Evolutionary conservation across 805 yeast genomes (phyloP).

Genomic region (Metschnikowia reukaufii): DNA sequence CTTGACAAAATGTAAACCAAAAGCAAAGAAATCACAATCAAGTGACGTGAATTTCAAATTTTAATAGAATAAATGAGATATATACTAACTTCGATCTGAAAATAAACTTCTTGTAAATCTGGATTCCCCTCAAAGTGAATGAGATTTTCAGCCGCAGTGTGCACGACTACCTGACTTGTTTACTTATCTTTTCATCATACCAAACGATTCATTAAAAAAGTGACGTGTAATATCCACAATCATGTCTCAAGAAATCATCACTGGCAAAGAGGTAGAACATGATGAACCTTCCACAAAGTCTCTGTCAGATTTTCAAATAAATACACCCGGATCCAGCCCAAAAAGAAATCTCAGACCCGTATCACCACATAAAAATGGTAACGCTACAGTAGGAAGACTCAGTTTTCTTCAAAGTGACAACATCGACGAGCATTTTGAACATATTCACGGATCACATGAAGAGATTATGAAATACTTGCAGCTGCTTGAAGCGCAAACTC

Average conservation of each 20-base stretch:
- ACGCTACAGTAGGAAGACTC: slow-evolving; percentile 24
- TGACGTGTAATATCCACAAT: too few species aligned
- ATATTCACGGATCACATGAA: slow-evolving; percentile 28
- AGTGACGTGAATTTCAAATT: too few species aligned
- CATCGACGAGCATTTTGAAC: slow-evolving; percentile 35
- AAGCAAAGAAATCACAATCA: too few species aligned
- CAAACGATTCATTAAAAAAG: neutral
- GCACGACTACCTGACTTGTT: neutral
- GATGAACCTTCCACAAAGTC: neutral
- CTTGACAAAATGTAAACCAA: too few species aligned
- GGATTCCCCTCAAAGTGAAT: neutral
- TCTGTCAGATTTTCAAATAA: neutral
- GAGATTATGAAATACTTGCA: slow-evolving; percentile 30
- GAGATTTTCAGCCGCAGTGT: neutral
- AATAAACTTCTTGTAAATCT: neutral
- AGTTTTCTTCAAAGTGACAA: slow-evolving; percentile 34
- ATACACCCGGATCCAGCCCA: slow-evolving; percentile 7
- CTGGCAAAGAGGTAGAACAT: neutral
- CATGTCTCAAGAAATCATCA: too few species aligned
- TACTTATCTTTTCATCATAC: neutral
- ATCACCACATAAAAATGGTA: slow-evolving; percentile 27
- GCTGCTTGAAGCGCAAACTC: slow-evolving; percentile 32
- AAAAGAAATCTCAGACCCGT: slow-evolving; percentile 21
- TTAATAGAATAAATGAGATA: neutral
- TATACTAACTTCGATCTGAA: neutral